A percentile compares a stretch with the other conserved stretches of the same genome.
These are phyloP conservation scores for Sonneratia caseolaris DNA, from an alignment of 345 rosid species.

Conservation along the genomic window DNA sequence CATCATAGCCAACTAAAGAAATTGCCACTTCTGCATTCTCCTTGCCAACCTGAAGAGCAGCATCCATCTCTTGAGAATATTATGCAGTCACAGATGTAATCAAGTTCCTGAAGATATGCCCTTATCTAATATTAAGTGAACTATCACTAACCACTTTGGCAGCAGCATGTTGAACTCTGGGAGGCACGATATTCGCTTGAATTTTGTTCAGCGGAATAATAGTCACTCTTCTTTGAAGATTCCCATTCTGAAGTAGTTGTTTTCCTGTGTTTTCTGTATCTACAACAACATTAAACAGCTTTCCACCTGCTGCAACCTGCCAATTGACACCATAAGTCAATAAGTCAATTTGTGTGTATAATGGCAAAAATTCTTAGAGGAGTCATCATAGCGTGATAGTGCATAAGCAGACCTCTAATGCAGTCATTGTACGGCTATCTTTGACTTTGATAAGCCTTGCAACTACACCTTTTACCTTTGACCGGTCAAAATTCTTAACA, in stretches of 20 bases:
- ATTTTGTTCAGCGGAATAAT: slow-evolving; percentile 90
- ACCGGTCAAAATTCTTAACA: slow-evolving; percentile 68
- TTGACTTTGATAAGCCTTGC: slow-evolving; percentile 86
- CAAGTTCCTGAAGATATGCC: background rate
- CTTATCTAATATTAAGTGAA: slow-evolving; percentile 1
- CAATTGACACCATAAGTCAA: slow-evolving; percentile 12
- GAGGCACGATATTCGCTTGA: slow-evolving; percentile 40
- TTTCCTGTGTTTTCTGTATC: slow-evolving; percentile 91
- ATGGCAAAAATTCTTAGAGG: background rate
- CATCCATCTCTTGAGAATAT: slow-evolving; percentile 5
- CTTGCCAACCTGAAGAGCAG: slow-evolving; percentile 64
- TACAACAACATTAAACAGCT: slow-evolving; percentile 79
- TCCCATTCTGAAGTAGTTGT: slow-evolving; percentile 88
- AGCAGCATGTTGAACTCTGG: slow-evolving; percentile 66
- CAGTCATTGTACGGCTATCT: slow-evolving; percentile 72
- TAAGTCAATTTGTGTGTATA: background rate
- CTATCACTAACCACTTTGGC: slow-evolving; percentile 54
- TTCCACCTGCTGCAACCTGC: slow-evolving; percentile 93
- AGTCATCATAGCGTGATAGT: background rate
- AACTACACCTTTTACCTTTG: slow-evolving; percentile 93
- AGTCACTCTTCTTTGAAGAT: slow-evolving; percentile 83
- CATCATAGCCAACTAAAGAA: slow-evolving; percentile 74
- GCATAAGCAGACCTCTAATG: slow-evolving; percentile 57
- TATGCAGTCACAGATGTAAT: slow-evolving; percentile 2
- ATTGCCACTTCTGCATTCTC: slow-evolving; percentile 88